Base-by-base conservation (phyloP, 495 filamentous ascomycete genomes). In the Xylaria palmicola region DNA sequence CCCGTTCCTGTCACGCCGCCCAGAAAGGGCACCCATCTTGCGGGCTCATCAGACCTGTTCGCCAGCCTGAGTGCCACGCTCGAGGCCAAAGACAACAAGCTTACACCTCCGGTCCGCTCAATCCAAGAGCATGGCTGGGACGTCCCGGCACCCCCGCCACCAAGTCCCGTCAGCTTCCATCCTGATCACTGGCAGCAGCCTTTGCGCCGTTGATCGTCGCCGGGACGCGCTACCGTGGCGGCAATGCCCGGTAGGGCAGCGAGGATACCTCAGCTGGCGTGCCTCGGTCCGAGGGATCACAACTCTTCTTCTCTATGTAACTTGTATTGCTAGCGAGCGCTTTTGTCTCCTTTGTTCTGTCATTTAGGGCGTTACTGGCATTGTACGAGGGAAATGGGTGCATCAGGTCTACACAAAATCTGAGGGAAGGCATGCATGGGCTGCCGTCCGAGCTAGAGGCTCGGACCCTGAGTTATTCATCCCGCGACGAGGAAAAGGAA, bases 121-220 rank as follows among this genome's bases (percentile, higher is more conserved):
- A 79, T 80, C 65, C 74, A 73, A 60, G 77, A 81, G 68, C 65
- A 73, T 44, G 79, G 81, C 68, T 81, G 78, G 72, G 70, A 75
- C 32, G 79, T 81, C 20, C 79, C 79, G 40, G 78, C 78, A 12
- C 77, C 79, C 1, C 79, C 79, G 19, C 79, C 79, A 27, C 79
- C 79, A 6, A 78, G 75, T 61, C 79, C 79, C 26, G 75, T 81
- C 57, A 74, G 75, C 68, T 81, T 77, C 64, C 72, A 74, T 24
- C 60, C 68, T 30, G 75, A 79, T 60, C 74, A 78, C 62, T 81
- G 79, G 79, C 73, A 69, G 41, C 69, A 62, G 0, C 48, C 45
- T 9, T 6, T 68, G 34, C 63, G 63, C 47, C 67, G 63, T 45
- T 72, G 54, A 72, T 66, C 47, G 29, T 34, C n/a, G 13, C 34